Evolutionary conservation across 2,329 filamentous ascomycete species (phyloP), one percentile per base, ranked within the genome.

Genomic region (Myotisia sp.): DNA sequence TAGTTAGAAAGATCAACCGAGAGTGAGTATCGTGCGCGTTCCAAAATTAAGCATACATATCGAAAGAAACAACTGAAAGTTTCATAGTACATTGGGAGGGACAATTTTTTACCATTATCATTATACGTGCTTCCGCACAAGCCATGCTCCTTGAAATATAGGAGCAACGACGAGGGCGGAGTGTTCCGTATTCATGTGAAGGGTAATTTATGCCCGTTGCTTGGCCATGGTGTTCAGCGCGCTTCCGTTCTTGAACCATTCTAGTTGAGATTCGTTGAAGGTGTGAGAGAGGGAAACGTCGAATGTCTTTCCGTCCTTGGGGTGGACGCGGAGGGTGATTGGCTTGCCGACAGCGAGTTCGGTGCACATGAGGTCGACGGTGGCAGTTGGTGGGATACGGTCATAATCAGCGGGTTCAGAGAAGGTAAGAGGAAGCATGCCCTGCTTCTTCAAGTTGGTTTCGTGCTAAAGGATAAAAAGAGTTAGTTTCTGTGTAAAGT

Each of bases 401-500:
- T 98, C 90, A 64, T 98, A 98, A 64, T 98, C 90, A 58, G 79
- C 87, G 37, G 87, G 87, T 58, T 95, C 77, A 38, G 75, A 65
- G 68, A 98, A 98, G 52, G 86, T 95, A 46, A 98, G 74, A 53
- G 90, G 90, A 67, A 98, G 81, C 87, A 98, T 94, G 66, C 90
- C 90, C 76, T 98, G 90, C 79, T 98, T 98, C 83, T 98, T 98
- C 70, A 98, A 67, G 76, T 98, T 98, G 70, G 90, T 98, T 74
- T 98, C 90, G 74, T 98, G 90, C 63, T 67, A 41, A 34, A 32
- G 19, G n/a, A n/a, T n/a, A n/a, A n/a, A 20, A 18, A 26, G n/a
- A 19, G 37, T 49, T 43, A 51, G 44, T 39, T 10, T 8, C 5
- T 12, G 13, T 20, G 5, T 23, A 4, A 9, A 29, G 8, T 29